phyloP scores from a whole-genome alignment of 768 basidiomycete genomes.

The Pleurotus djamor region DNA sequence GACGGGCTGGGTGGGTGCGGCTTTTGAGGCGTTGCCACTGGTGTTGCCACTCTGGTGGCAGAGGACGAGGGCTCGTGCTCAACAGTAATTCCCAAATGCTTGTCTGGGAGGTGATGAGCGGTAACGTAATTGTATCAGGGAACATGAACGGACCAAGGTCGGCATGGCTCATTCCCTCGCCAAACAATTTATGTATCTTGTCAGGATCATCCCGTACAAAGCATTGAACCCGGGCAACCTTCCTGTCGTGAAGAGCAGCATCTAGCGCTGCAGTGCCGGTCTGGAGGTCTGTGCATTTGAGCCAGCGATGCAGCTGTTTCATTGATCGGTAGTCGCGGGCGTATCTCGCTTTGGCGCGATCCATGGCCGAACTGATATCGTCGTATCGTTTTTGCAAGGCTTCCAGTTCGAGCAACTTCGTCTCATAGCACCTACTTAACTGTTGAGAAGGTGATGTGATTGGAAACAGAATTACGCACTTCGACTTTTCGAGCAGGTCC shows the following conservation, averaged over 20 bases:
- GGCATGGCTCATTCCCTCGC: conserved; percentile 15
- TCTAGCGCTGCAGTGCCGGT: conserved; percentile 22
- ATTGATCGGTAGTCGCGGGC: conserved; percentile 51
- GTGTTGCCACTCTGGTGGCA: not conserved
- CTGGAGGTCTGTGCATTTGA: not conserved
- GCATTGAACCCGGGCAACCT: conserved; percentile 10
- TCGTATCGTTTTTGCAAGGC: conserved; percentile 42
- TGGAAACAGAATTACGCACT: not conserved
- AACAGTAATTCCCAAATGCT: not conserved
- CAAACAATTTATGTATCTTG: conserved; percentile 14
- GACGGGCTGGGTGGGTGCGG: not conserved
- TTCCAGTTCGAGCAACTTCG: conserved; percentile 21
- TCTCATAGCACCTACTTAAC: not conserved
- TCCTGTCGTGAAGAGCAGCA: conserved; percentile 26
- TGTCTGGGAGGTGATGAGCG: not conserved
- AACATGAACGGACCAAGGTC: conserved; percentile 4
- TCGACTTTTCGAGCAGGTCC: conserved; percentile 14
- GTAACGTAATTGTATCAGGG: not conserved
- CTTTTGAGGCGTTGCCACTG: not conserved
- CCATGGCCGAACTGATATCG: conserved; percentile 37
- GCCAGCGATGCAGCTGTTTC: conserved; percentile 35
- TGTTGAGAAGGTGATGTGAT: not conserved
- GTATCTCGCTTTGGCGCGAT: conserved; percentile 44
- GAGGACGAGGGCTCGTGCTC: not conserved
- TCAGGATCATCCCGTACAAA: conserved; percentile 8